Conservation (phyloP, 306 rosid species). For the Echinosophora koreensis region DNA sequence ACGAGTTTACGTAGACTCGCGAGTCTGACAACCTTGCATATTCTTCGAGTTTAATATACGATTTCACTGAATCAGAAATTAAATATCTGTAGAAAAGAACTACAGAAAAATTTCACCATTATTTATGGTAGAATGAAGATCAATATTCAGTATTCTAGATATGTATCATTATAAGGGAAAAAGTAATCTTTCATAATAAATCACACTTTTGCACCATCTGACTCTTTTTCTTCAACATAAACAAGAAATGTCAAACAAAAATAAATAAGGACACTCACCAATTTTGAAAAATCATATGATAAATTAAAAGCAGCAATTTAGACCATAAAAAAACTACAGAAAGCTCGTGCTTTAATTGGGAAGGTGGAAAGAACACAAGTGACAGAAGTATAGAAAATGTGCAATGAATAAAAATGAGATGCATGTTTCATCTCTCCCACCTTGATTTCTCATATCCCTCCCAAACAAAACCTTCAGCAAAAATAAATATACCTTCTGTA, state of each 20-base stretch:
- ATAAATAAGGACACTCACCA: background rate
- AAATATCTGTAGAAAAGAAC: background rate
- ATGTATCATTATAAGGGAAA: background rate
- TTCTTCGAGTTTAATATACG: background rate
- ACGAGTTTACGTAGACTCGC: no score
- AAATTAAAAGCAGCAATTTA: constrained; percentile 28
- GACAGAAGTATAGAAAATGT: constrained; percentile 11
- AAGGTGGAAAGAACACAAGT: background rate
- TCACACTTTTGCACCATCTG: constrained; percentile 22
- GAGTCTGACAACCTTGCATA: no score
- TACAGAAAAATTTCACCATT: background rate
- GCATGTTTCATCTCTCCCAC: background rate
- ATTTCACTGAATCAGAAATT: background rate
- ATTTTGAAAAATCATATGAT: background rate
- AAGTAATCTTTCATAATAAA: background rate
- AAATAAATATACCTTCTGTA: constrained; percentile 76
- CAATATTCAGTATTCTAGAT: constrained; percentile 17
- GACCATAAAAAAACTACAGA: background rate
- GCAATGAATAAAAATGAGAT: background rate
- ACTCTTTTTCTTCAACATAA: background rate
- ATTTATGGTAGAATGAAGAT: background rate
- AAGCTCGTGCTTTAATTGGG: background rate
- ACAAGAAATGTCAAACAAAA: background rate
- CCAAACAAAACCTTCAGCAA: constrained; percentile 23
- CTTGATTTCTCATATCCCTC: background rate